Base-by-base conservation (phyloP, 805 yeast species). In the Wickerhamiella occidentalis region DNA sequence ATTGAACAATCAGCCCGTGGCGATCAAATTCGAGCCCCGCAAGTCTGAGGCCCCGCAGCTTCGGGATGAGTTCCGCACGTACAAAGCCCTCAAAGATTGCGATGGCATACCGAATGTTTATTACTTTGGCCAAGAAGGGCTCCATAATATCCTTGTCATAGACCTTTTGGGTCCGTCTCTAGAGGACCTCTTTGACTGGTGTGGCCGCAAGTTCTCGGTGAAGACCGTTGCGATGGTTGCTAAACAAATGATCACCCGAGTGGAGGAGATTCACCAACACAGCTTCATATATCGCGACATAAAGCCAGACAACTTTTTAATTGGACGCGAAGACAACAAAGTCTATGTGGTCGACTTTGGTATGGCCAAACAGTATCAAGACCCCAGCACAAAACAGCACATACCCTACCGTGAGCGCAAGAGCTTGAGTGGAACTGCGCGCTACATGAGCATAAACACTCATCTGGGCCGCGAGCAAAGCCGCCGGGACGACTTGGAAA, bases 121-220 rank as follows among this genome's bases (percentile, higher is more conserved):
- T 68, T 92, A 87, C 64, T 90, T 90, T 65, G 98, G 98, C 51
- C 97, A 92, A 64, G 98, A 92, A 68, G 97, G 98, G 26, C 77
- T 92, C 52, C 97, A 92, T 71, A 88, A 90, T 66, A 87, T 92
- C 47, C 71, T 92, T 55, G 95, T 92, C 30, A 92, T 92, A 58
- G 98, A 92, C 64, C 73, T 92, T 38, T 73, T 92, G 59, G 98
- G 98, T 9, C 98, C 98, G 8, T 83, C 95, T 0, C 72, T 92
- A 54, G 98, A 92, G 64, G 98, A 92, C 67, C 71, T 92, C 56
- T 92, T 92, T 66, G 97, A 92, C 64, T 92, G 97, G 97, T 92
- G 98, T 69, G 94, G 94, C 36, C 79, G 98, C 47, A 78, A 81
- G 62, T 92, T 92, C 63, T 69, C 81, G 41, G 75, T 85, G 49